Evolutionary conservation across 1,284 basidiomycete genomes (phyloP).

Genomic region (Moesziomyces globuligerus): DNA sequence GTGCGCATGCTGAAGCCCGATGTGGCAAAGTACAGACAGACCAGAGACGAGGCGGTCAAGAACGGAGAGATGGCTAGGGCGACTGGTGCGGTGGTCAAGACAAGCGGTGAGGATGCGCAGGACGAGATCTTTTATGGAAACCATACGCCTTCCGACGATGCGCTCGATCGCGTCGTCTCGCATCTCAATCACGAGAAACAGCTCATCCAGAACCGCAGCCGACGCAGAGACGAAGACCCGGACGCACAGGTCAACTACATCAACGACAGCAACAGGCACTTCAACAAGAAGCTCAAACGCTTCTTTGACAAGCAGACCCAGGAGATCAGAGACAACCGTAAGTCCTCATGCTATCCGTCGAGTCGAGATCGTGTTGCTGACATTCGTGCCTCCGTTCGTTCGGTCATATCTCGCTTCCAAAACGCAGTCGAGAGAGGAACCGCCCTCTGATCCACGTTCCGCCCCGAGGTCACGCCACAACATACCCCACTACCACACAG

Average conservation of each 20-base stretch:
- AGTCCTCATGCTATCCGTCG: constrained; percentile 2
- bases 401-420: no score
- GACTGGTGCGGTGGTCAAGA: background rate
- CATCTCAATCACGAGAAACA: constrained; percentile 85
- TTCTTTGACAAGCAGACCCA: constrained; percentile 98
- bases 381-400: no score
- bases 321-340: constrained; percentile 71
- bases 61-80: background rate
- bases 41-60: constrained; percentile 75
- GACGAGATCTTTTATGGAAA: constrained; percentile 76
- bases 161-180: constrained; percentile 87
- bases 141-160: constrained; percentile 91
- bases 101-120: no score
- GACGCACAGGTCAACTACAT: constrained; percentile 98
- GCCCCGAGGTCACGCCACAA: no score
- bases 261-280: constrained; percentile 96
- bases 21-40: constrained; percentile 81
- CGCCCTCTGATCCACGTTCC: constrained; percentile 23
- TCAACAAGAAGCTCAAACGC: constrained; percentile 98
- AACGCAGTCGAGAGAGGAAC: constrained; percentile 53
- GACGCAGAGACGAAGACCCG: constrained; percentile 87
- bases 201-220: constrained; percentile 75
- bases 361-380: no score
- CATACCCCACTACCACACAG: no score
- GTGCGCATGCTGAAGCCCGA: constrained; percentile 87